Conservation (phyloP, 441 rosid genomes). For the Populus tomentosa region DNA sequence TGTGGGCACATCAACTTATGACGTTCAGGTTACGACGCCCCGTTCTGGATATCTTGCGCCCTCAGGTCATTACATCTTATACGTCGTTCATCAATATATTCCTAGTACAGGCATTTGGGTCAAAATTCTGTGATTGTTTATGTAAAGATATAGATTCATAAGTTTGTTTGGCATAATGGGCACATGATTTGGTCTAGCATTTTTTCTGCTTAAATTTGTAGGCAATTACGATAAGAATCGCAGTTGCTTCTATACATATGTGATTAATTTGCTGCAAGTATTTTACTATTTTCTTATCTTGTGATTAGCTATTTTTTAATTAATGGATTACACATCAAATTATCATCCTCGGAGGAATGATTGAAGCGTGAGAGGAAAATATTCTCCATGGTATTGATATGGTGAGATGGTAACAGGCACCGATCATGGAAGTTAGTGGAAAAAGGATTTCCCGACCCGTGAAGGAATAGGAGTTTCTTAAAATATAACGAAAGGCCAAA, state of each 20-base stretch:
- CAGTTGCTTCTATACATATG: too few species aligned
- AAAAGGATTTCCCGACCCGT: background rate
- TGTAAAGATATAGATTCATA: background rate
- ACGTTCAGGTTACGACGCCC: slow-evolving; percentile 40
- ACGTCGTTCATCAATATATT: slow-evolving; percentile 54
- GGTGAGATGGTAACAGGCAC: background rate
- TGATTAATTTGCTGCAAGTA: too few species aligned
- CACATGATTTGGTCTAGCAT: too few species aligned
- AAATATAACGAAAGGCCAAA: too few species aligned
- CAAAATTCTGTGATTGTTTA: slow-evolving; percentile 35
- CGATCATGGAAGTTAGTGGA: background rate
- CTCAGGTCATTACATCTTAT: slow-evolving; percentile 72
- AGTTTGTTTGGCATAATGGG: too few species aligned
- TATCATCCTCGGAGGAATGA: background rate
- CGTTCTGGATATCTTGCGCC: slow-evolving; percentile 58
- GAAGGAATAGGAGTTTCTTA: background rate
- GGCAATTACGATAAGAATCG: background rate
- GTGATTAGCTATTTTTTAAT: too few species aligned
- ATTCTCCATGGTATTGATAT: background rate
- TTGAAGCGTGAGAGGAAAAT: background rate
- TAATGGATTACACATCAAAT: too few species aligned
- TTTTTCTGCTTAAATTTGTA: too few species aligned
- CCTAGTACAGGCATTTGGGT: slow-evolving; percentile 80
- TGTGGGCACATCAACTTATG: slow-evolving; percentile 21
- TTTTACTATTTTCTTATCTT: too few species aligned